A percentile compares a stretch with the other conserved stretches of the same genome.
Evolutionary conservation across 495 filamentous ascomycete species (phyloP).

Genomic region (Hypoxylon rickii): DNA sequence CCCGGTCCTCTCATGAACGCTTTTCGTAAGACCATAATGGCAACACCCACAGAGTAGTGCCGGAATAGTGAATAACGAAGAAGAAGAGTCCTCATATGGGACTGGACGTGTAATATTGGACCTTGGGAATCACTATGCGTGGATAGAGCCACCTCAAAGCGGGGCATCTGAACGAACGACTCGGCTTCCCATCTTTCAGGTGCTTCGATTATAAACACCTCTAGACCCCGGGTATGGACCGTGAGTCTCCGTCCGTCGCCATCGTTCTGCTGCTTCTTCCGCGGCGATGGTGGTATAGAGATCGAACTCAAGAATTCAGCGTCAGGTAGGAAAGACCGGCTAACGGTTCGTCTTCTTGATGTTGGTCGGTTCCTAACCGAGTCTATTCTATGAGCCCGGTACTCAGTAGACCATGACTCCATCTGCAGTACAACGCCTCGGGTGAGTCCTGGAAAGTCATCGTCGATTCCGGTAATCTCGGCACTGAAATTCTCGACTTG

Average conservation of each 20-base stretch:
- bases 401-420: conserved; percentile 90
- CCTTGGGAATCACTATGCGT: conserved; percentile 85
- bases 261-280: conserved; percentile 57
- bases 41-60: conserved; percentile 88
- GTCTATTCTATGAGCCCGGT: conserved; percentile 78
- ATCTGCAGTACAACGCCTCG: conserved; percentile 84
- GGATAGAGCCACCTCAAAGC: conserved; percentile 82
- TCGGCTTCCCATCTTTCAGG: conserved; percentile 83
- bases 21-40: conserved; percentile 71
- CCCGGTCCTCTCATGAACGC: conserved; percentile 63
- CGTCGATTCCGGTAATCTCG: conserved; percentile 88
- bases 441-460: conserved; percentile 73
- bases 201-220: conserved; percentile 87
- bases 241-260: conserved; percentile 86
- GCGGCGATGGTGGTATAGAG: conserved; percentile 63
- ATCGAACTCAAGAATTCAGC: conserved; percentile 60
- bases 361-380: conserved; percentile 50
- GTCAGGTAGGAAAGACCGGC: conserved; percentile 61
- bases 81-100: conserved; percentile 74
- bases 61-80: conserved; percentile 92
- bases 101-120: conserved; percentile 83
- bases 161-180: conserved; percentile 82
- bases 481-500: conserved; percentile 87
- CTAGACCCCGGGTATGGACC: conserved; percentile 78
- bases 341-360: conserved; percentile 62